phyloP scores from a whole-genome alignment of 805 yeast genomes.

The Suhomyces xylopsoci region DNA sequence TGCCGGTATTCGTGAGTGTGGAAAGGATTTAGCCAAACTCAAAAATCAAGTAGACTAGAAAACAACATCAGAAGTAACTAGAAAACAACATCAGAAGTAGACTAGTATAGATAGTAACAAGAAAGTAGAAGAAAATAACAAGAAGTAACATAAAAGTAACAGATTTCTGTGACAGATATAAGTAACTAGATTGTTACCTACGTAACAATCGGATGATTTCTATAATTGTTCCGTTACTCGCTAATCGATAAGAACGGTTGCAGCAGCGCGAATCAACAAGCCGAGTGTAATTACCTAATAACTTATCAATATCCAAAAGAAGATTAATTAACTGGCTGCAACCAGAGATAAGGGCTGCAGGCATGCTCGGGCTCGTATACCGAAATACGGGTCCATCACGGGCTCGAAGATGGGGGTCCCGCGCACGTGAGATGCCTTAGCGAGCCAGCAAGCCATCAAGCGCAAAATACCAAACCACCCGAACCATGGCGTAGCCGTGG shows the following conservation, averaged over 20 bases:
- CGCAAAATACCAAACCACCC: too few relatives aligned
- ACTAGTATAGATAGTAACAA: neutral
- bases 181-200: too few relatives aligned
- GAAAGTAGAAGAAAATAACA: too few relatives aligned
- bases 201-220: neutral
- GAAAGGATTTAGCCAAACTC: neutral
- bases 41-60: too few relatives aligned
- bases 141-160: too few relatives aligned
- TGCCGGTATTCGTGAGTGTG: constrained; percentile 19
- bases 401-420: too few relatives aligned
- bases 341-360: neutral
- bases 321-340: neutral
- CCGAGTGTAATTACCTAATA: neutral
- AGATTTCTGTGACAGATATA: too few relatives aligned
- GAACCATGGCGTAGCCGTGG: neutral
- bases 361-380: neutral
- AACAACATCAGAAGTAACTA: too few relatives aligned
- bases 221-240: too few relatives aligned
- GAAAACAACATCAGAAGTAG: too few relatives aligned
- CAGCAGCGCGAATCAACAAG: neutral
- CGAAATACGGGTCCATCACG: too few relatives aligned
- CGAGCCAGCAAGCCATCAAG: neutral
- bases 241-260: neutral
- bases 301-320: too few relatives aligned
- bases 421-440: neutral